phyloP scores from a whole-genome alignment of 345 rosid genomes.

The Salix dunnii region DNA sequence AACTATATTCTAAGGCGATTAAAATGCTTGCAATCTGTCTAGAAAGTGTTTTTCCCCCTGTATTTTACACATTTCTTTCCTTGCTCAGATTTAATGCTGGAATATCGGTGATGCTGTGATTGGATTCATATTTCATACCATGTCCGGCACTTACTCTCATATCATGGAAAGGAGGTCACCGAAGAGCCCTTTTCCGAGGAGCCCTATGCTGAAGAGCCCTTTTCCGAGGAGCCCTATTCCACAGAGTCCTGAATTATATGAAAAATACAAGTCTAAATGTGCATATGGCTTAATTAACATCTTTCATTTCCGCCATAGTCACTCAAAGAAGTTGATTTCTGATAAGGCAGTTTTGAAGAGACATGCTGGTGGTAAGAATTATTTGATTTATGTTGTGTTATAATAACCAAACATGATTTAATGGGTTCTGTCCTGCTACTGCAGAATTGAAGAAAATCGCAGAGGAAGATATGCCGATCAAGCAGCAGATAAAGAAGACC shows the following conservation, averaged over 20 bases:
- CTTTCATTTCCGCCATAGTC: constrained; percentile 46
- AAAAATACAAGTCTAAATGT: constrained; percentile 62
- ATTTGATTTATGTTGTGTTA: not conserved
- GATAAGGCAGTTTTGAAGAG: constrained; percentile 28
- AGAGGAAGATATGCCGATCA: constrained; percentile 30
- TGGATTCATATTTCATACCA: not conserved
- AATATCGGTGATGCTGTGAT: not conserved
- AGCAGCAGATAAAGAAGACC: constrained; percentile 30
- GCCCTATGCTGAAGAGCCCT: constrained; percentile 36
- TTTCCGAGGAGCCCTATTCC: constrained; percentile 46
- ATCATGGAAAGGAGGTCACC: constrained; percentile 33
- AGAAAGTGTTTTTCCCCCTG: not conserved
- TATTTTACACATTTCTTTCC: not conserved
- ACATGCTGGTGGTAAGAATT: constrained; percentile 42
- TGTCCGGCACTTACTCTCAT: not conserved
- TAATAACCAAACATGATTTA: too few relatives aligned
- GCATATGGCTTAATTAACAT: constrained; percentile 48
- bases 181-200: constrained; percentile 39
- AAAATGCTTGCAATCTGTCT: too few relatives aligned
- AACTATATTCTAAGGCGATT: too few relatives aligned
- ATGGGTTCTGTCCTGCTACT: constrained; percentile 4
- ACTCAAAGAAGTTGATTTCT: constrained; percentile 50
- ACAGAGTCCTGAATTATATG: constrained; percentile 51
- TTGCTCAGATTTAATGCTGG: constrained; percentile 10
- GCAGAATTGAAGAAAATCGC: constrained; percentile 16